phyloP scores from a whole-genome alignment of 805 yeast genomes.

The Barnettozyma vustinii region DNA sequence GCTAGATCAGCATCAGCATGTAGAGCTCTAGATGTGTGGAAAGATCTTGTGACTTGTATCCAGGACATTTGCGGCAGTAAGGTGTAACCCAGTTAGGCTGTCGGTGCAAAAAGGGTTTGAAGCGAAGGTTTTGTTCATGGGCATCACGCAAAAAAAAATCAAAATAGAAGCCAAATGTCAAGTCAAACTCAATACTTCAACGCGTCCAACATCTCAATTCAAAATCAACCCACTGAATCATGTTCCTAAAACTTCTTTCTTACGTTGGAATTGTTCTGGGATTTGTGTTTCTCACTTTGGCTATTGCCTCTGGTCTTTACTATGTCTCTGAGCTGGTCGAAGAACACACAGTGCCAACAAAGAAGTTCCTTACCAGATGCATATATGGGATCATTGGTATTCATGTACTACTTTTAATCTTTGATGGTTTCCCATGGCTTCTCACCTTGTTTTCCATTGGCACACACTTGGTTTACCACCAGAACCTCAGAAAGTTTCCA shows the following conservation, averaged over 20 bases:
- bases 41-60: not conserved
- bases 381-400: constrained; percentile 57
- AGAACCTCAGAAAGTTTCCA: constrained; percentile 79
- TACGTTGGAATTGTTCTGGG: constrained; percentile 57
- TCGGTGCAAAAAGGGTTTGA: not conserved
- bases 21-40: not conserved
- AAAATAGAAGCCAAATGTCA: not conserved
- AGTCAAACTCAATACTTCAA: not conserved
- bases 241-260: constrained; percentile 58
- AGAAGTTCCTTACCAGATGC: constrained; percentile 54
- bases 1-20: constrained; percentile 3
- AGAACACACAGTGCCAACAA: constrained; percentile 85
- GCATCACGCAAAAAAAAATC: not conserved
- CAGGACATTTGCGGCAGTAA: not conserved
- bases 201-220: not conserved
- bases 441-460: constrained; percentile 61
- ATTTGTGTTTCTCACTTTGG: constrained; percentile 52
- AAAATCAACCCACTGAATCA: constrained; percentile 16
- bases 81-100: no score
- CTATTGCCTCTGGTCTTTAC: constrained; percentile 87
- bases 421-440: constrained; percentile 77
- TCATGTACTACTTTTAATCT: constrained; percentile 51
- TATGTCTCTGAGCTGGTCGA: constrained; percentile 90
- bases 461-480: constrained; percentile 69
- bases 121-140: not conserved